Evolutionary conservation across 2,329 filamentous ascomycete genomes (phyloP).

Genomic region (Colletotrichum lindemuthianum): DNA sequence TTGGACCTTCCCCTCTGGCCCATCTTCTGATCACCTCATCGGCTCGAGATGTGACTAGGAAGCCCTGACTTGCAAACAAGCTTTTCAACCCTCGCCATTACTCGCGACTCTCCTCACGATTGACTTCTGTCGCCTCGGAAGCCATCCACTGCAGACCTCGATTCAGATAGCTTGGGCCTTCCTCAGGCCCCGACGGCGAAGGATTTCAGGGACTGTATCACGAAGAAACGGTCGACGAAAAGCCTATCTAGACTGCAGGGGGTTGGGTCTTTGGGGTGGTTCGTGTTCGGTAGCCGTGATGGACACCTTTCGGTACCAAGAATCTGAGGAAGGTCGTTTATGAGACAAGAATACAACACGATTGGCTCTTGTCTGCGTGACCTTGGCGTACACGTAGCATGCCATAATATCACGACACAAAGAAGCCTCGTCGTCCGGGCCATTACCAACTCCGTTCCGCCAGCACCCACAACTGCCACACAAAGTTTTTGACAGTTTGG

Average conservation of each 20-base stretch:
- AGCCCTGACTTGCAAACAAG: constrained; percentile 19
- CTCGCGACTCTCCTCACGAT: constrained; percentile 2
- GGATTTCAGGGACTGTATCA: constrained; percentile 11
- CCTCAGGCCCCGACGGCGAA: neutral
- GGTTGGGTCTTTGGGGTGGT: neutral
- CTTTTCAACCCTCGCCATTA: constrained; percentile 18
- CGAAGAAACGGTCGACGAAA: constrained; percentile 16
- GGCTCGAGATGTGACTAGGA: constrained; percentile 19
- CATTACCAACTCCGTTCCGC: too few relatives aligned
- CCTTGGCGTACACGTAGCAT: neutral
- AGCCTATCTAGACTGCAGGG: constrained; percentile 23
- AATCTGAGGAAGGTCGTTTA: constrained; percentile 17
- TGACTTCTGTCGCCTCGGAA: neutral
- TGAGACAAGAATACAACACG: neutral
- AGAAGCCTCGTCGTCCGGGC: neutral
- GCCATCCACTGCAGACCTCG: neutral
- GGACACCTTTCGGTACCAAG: neutral
- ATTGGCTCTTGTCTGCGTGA: too few relatives aligned
- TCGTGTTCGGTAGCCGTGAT: neutral
- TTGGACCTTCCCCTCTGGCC: constrained; percentile 28
- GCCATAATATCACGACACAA: neutral
- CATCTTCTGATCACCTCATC: constrained; percentile 7
- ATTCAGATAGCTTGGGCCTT: constrained; percentile 35
- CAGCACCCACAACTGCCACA: too few relatives aligned
- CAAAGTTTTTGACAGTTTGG: too few relatives aligned